A percentile compares a stretch with the other conserved stretches of the same genome.
These are phyloP conservation scores for Ustilago loliicola DNA, from an alignment of 1,284 basidiomycete genomes.

Conservation along the genomic window DNA sequence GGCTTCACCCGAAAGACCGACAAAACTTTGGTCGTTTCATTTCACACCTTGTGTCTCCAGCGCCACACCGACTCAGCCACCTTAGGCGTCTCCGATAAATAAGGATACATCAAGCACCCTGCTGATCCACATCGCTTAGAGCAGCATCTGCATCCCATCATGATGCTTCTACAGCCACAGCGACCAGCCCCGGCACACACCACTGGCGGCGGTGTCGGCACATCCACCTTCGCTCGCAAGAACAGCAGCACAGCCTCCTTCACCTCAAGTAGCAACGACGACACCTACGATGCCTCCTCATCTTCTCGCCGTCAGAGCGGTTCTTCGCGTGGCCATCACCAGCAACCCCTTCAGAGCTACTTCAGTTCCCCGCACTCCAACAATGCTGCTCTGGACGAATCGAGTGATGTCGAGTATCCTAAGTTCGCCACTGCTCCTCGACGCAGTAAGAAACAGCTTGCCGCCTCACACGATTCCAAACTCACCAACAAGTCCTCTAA, in stretches of 20 bases:
- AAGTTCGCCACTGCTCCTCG: conserved; percentile 9
- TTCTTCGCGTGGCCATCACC: conserved; percentile 18
- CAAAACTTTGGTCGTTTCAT: not conserved
- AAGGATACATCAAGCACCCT: not conserved
- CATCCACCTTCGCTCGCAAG: conserved; percentile 21
- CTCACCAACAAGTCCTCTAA: not conserved
- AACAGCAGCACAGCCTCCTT: conserved; percentile 42
- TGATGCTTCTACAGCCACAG: conserved; percentile 27
- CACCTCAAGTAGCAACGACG: conserved; percentile 39
- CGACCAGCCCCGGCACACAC: not conserved
- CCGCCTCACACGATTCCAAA: conserved; percentile 25
- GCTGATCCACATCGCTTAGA: too few relatives aligned
- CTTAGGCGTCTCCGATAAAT: not conserved
- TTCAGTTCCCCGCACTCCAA: conserved; percentile 10
- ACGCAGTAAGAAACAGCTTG: not conserved
- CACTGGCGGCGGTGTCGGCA: not conserved
- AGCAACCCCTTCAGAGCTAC: not conserved
- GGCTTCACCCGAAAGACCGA: not conserved
- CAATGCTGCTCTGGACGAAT: conserved; percentile 9
- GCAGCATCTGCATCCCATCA: too few relatives aligned
- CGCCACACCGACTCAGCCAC: not conserved
- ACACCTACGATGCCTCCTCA: conserved; percentile 12
- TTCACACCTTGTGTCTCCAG: too few relatives aligned
- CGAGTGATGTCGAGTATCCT: conserved; percentile 33
- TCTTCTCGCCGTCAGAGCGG: conserved; percentile 19